Evolutionary conservation across 495 filamentous ascomycete species (phyloP).

Genomic region (Ramalina peruviana): DNA sequence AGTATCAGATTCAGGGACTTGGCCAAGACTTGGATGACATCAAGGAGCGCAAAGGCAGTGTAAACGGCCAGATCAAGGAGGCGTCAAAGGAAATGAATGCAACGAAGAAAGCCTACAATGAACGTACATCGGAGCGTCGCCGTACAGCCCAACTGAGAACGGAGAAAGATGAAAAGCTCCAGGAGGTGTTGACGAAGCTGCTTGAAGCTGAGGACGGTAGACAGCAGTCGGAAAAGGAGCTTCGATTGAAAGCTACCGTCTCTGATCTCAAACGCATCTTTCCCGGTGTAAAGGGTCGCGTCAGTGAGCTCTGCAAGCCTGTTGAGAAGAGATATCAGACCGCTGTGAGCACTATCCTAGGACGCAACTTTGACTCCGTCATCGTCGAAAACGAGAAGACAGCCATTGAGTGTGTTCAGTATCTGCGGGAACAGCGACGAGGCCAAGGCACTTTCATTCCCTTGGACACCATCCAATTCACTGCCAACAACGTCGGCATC

Average conservation of each 20-base stretch:
- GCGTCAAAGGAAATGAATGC: constrained; percentile 62
- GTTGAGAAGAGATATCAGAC: constrained; percentile 93
- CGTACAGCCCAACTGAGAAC: constrained; percentile 64
- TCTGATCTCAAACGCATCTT: constrained; percentile 80
- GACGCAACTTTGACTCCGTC: constrained; percentile 83
- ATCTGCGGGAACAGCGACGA: constrained; percentile 75
- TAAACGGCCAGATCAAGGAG: constrained; percentile 46
- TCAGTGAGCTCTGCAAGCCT: constrained; percentile 86
- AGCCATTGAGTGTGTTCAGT: constrained; percentile 85
- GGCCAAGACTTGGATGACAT: constrained; percentile 58
- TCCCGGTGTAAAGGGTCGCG: constrained; percentile 76
- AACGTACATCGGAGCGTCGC: constrained; percentile 69
- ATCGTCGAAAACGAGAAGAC: constrained; percentile 95
- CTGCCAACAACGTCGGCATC: constrained; percentile 70
- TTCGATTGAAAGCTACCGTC: constrained; percentile 61
- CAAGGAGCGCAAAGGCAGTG: constrained; percentile 46
- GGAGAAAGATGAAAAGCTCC: constrained; percentile 82
- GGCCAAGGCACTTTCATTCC: constrained; percentile 86
- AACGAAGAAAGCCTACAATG: constrained; percentile 85
- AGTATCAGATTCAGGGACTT: constrained; percentile 59
- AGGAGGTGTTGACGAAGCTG: constrained; percentile 63
- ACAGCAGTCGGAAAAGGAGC: constrained; percentile 71
- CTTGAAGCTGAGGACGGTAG: constrained; percentile 69
- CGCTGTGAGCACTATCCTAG: constrained; percentile 82
- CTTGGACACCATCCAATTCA: constrained; percentile 91